Conservation (phyloP, 2,329 filamentous ascomycete genomes). For the Talaromyces sp. region DNA sequence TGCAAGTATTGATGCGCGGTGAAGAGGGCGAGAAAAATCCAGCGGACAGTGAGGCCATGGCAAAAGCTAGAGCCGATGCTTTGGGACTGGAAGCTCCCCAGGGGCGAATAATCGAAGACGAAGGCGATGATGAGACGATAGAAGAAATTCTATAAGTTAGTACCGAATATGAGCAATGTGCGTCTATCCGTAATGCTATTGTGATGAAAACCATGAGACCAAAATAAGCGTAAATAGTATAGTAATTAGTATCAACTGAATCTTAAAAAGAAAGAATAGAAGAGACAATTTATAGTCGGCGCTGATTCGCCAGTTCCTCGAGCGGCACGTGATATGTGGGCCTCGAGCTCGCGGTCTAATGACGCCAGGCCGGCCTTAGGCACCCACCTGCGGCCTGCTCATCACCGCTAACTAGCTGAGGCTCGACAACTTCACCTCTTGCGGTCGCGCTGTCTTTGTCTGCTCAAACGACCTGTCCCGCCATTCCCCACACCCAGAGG, state of each 20-base stretch:
- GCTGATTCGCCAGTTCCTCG: background rate
- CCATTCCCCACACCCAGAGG: background rate
- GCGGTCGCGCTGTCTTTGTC: background rate
- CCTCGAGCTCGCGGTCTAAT: background rate
- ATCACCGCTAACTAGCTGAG: background rate
- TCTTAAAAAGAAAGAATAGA: background rate
- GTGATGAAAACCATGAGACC: background rate
- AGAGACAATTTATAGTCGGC: background rate
- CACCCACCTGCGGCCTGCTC: background rate
- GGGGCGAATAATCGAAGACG: slow-evolving; percentile 5
- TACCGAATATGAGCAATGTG: background rate
- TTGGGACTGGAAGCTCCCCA: slow-evolving; percentile 15
- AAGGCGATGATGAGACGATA: slow-evolving; percentile 41
- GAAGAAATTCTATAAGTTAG: slow-evolving; percentile 36
- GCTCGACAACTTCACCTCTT: background rate
- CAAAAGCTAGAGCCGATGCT: slow-evolving; percentile 39
- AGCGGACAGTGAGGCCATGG: slow-evolving; percentile 35
- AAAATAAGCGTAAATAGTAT: background rate
- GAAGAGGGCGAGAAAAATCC: slow-evolving; percentile 57
- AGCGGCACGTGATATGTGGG: background rate
- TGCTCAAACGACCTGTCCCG: background rate
- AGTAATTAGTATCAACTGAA: background rate
- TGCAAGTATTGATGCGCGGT: slow-evolving; percentile 82
- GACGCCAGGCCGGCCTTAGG: background rate
- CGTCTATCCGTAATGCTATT: too few species aligned